Evolutionary conservation across 106 monocot genomes (phyloP).

Genomic region (Acanthochlamys bracteata): DNA sequence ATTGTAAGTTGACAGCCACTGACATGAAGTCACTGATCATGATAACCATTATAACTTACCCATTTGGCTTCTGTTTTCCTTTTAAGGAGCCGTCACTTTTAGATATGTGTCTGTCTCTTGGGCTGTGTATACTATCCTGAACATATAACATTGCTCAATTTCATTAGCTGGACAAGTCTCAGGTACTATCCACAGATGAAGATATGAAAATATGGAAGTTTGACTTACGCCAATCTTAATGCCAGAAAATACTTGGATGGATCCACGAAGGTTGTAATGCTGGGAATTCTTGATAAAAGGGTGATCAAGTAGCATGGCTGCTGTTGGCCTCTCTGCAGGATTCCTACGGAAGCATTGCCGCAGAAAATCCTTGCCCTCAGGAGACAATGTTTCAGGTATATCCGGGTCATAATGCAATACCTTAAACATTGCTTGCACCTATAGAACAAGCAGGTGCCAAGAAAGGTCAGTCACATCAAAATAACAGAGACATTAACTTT

Average conservation of each 20-base stretch:
- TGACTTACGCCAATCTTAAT: slow-evolving; percentile 41
- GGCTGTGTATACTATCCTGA: slow-evolving; percentile 39
- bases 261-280: slow-evolving; percentile 45
- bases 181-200: too few species aligned
- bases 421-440: slow-evolving; percentile 92
- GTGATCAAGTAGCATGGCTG: slow-evolving; percentile 61
- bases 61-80: slow-evolving; percentile 24
- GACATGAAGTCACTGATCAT: neutral
- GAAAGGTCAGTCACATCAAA: neutral
- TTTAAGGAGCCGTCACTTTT: slow-evolving; percentile 30
- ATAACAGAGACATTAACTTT: neutral
- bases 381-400: slow-evolving; percentile 65
- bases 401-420: slow-evolving; percentile 59
- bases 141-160: neutral
- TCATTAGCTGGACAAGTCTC: neutral
- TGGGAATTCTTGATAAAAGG: slow-evolving; percentile 50
- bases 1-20: neutral
- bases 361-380: slow-evolving; percentile 80
- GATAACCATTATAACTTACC: slow-evolving; percentile 23
- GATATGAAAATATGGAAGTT: neutral
- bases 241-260: slow-evolving; percentile 47
- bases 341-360: slow-evolving; percentile 63
- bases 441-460: slow-evolving; percentile 2
- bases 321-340: slow-evolving; percentile 75
- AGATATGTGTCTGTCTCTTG: slow-evolving; percentile 20